Base-by-base conservation (phyloP, 116 monocot genomes). In the Trichopus zeylanicus region DNA sequence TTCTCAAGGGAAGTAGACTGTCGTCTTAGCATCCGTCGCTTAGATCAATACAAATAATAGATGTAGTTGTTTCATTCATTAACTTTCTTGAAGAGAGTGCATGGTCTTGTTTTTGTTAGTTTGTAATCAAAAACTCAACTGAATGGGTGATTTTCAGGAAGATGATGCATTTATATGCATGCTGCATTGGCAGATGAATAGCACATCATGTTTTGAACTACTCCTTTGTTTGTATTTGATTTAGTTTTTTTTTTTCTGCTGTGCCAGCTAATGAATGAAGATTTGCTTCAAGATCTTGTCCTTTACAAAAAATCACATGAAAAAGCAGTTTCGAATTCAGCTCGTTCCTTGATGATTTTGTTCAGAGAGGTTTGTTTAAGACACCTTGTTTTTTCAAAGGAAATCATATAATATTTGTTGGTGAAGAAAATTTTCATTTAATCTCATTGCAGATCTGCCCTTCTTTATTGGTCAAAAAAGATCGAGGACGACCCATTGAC, bases 261-360 rank as follows among this genome's bases (percentile, higher is more conserved):
- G 42, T 55, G 31, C 0, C 66, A 94, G 94, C 68, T 94, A 31
- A 94, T 94, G 94, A 74, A 80, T 46, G 94, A 94, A 81, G 94
- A 94, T 79, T 73, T 94, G 59, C 89, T 94, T 35, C 94, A 89
- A 86, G 94, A 94, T 59, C 78, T 94, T 60, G 94, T 78, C 39
- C 61, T 94, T 16, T 94, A 94, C 78, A 94, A 86, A 54, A 94
- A 94, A 46, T 89, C 88, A 56, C 89, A 89, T 59, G 89, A 94
- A 68, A 94, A 94, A 69, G 86, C 86, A 58, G 72, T 94, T 66
- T 94, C 94, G 46, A 83, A 72, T 6, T 89, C 94, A 60, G 89
- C 94, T 72, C 89, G 94, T 28, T 94, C 94, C 49, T 71, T 94
- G 53, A 69, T 94, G 39, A 76, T 80, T 59, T 72, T 94, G 64